Base-by-base conservation (phyloP, 176 grass and related monocot genomes). In the Avena sativa region DNA sequence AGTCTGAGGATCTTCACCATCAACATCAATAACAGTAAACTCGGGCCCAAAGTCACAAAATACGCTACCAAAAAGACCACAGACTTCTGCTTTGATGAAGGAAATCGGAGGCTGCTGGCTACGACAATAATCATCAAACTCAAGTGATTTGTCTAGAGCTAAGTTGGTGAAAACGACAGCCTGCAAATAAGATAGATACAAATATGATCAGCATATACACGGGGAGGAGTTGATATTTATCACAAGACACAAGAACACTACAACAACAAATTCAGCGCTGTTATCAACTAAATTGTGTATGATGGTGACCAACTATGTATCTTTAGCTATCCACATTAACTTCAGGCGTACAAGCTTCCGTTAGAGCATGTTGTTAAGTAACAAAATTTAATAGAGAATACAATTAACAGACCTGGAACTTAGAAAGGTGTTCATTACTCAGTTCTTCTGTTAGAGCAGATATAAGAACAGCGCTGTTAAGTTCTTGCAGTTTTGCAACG, bases 1-100 rank as follows among this genome's bases (percentile, higher is more conserved):
- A 59, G 86, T 85, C 51, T 85, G 88, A 12, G 93, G 90, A 72
- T 90, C 88, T 86, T 92, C 85, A 86, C 88, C 91, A 78, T 92
- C 88, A 44, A 83, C 71, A 84, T 95, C 93, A 87, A 92, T 11
- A 79, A 92, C 90, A 60, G 83, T 89, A 12, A 95, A 95, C 55
- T 92, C 49, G 51, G 93, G 90, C 5, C 93, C 93, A 86, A 95
- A 95, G 59, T 95, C 93, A 84, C 93, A 95, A 86, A 95, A 95
- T 17, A 92, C 60, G 8, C 88, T 84, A 40, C 93, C 93, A 88
- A 95, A 95, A 83, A 95, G 91, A 32, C 93, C 93, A 83, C 86
- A 17, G 11, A 95, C 86, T 95, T 95, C 90, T 84, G 93, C 52
- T 88, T 87, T 92, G 79, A 95, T 92, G 66, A 95, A 95, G 62